Evolutionary conservation across 345 rosid species (phyloP).

Genomic region (Eucalyptus grandis): DNA sequence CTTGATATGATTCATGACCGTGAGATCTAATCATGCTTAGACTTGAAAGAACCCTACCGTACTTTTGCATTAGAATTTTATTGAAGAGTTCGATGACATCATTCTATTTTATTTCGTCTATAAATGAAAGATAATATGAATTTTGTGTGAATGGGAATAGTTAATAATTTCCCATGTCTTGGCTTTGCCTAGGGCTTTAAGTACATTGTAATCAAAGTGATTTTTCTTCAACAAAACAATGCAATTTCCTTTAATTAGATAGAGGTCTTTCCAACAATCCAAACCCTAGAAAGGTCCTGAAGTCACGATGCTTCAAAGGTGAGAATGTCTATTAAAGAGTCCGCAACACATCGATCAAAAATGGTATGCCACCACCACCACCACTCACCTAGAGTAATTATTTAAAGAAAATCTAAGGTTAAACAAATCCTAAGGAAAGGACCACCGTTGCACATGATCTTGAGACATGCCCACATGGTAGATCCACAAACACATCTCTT

Average conservation of each 20-base stretch:
- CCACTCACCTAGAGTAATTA: background rate
- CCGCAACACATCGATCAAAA: background rate
- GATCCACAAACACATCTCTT: background rate
- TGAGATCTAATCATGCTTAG: background rate
- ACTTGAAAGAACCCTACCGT: background rate
- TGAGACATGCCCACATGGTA: background rate
- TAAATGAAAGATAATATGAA: background rate
- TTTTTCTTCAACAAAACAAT: background rate
- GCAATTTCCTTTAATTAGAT: background rate
- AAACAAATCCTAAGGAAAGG: background rate
- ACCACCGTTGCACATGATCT: background rate
- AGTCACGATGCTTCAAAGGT: background rate
- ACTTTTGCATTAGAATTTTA: background rate
- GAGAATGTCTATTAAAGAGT: background rate
- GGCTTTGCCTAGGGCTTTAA: background rate
- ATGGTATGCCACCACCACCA: background rate
- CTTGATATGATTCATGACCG: background rate
- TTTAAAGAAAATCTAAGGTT: background rate
- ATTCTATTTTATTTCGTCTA: background rate
- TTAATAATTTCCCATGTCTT: background rate
- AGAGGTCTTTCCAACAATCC: background rate
- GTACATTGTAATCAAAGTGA: background rate
- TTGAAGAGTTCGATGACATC: background rate
- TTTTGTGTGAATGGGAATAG: background rate
- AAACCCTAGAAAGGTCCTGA: background rate